Base-by-base conservation (phyloP, 164 flowering plant genomes). In the Magnolia changhungtana region DNA sequence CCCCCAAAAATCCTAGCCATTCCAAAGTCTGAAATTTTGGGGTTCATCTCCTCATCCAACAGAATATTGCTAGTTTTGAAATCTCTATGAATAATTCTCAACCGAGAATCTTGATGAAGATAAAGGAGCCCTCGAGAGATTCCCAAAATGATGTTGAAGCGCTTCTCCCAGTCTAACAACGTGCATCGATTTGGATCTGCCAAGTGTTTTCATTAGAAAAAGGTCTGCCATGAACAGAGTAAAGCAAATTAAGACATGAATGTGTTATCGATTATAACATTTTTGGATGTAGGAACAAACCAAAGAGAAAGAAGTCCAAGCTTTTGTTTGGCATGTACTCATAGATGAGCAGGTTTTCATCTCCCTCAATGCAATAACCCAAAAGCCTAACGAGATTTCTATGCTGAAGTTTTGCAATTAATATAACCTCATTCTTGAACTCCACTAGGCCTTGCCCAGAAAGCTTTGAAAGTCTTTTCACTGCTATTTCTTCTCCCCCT, bases 31-130 rank as follows among this genome's bases (percentile, higher is more conserved):
- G 73, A 71, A 21, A 49, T 71, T 51, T 71, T 71, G 14, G 73
- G 58, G 13, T 71, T 71, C 73, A 49, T 71, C 1, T 71, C 55
- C 24, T 71, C 58, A 37, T 71, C 73, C 55, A 71, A 24, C 45
- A 88, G 67, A 4, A 87, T 63, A 63, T 90, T 90, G 83, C 87
- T 83, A 21, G 88, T 78, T 76, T 88, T 90, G 4, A 88, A 85
- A 81, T 90, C 90, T 8, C 89, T 79, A 58, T 88, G 93, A 8
- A 90, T 86, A 11, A 90, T 84, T 55, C 70, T 75, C 14, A 87
- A 29, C 49, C 37, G 21, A 29, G 45, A 67, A 67, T 71, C 73
- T 71, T 71, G 24, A 50, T 71, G 59, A 49, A 71, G 73, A 71
- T 71, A 71, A 8, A 71, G 6, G 14, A 71, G 21, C 14, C 73